Conservation (phyloP, 2,329 filamentous ascomycete species). For the Diplocarpon rosae region DNA sequence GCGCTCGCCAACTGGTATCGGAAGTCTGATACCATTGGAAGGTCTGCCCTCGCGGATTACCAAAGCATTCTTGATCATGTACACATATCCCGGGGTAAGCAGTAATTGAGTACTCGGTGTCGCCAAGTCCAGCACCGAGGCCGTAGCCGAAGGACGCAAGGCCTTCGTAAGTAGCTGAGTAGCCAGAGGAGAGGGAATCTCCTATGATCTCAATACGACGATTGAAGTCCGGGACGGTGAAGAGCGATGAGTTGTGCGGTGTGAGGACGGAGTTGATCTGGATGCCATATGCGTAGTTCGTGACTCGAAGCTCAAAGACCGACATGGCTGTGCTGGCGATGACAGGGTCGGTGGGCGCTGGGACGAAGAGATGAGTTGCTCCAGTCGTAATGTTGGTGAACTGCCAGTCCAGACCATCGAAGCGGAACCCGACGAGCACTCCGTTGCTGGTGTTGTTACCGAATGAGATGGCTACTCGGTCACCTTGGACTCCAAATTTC, state of each 20-base stretch:
- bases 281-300: slow-evolving; percentile 50
- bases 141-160: slow-evolving; percentile 45
- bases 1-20: slow-evolving; percentile 32
- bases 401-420: slow-evolving; percentile 47
- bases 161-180: slow-evolving; percentile 48
- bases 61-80: slow-evolving; percentile 44
- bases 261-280: slow-evolving; percentile 44
- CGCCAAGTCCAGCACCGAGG: slow-evolving; percentile 43
- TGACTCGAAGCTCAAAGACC: slow-evolving; percentile 46
- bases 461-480: background rate
- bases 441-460: slow-evolving; percentile 18
- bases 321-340: slow-evolving; percentile 35
- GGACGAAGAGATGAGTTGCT: slow-evolving; percentile 44
- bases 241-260: slow-evolving; percentile 32
- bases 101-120: slow-evolving; percentile 46
- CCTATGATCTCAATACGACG: slow-evolving; percentile 35
- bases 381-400: slow-evolving; percentile 49
- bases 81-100: slow-evolving; percentile 49
- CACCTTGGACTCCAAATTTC: too few relatives aligned
- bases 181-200: slow-evolving; percentile 41
- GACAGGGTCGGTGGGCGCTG: slow-evolving; percentile 28
- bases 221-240: slow-evolving; percentile 31
- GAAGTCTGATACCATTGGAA: slow-evolving; percentile 48
- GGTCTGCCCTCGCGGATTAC: slow-evolving; percentile 36
- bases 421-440: slow-evolving; percentile 45